Evolutionary conservation across 805 yeast species (phyloP), one percentile per base, ranked within the genome.

Genomic region (Candida namnaoensis): DNA sequence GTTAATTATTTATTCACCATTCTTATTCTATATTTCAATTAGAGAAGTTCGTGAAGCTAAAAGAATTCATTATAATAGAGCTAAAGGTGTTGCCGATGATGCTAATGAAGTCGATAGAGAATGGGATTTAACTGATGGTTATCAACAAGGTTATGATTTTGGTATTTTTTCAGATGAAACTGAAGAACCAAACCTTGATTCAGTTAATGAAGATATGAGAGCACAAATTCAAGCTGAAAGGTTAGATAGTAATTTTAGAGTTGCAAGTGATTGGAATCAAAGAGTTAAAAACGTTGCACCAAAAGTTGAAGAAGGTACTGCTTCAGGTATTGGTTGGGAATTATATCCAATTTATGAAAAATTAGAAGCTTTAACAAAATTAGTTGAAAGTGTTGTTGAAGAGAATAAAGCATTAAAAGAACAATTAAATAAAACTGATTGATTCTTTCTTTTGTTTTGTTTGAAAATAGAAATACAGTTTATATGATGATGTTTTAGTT

Each of bases 71-170:
- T 86, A 82, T 59, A 87, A 87, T 59, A 68, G 95, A 47, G 62
- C 71, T 42, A 72, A 69, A 47, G 75, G 78, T 2, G 59, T 76
- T 15, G 66, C 83, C 1, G 95, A 87, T 57, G 96, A 87, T 60
- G 85, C 88, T 19, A 85, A 84, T 56, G 91, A 83, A 54, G 51
- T 66, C 19, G 86, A 87, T 52, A 72, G 80, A 7, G 90, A 82
- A 52, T 87, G 95, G 95, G 87, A 83, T 48, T 66, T 87, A 49
- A 74, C 82, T 7, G 95, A 86, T 60, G 95, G 95, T 0, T 86
- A 64, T 42, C 60, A 64, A 30, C 71, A 64, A 36, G 48, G 52
- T 14, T 56, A 50, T 23, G 59, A 56, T 19, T 19, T 19, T n/a
- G 61, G 58, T 5, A 38, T 62, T 5, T 56, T 62, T 37, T 52